Evolutionary conservation across 306 rosid species (phyloP), one percentile per base, ranked within the genome.

Genomic region (Malus sieversii): DNA sequence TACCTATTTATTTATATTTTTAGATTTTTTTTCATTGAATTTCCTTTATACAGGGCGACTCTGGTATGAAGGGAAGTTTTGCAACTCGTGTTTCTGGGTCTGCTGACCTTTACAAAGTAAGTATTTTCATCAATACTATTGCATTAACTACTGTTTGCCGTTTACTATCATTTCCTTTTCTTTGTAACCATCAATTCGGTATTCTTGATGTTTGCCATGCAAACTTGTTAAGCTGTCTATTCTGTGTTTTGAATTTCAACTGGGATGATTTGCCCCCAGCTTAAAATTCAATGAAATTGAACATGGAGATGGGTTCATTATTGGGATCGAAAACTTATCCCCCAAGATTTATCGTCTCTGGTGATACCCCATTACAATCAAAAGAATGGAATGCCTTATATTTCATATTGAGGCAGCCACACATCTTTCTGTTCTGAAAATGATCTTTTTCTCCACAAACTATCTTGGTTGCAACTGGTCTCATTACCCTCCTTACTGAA

Each of bases 61-160:
- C 73, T 52, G 90, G 93, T 75, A 83, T 90, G 91, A 95, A 95
- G 79, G 97, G 99, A 77, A 83, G 88, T 80, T 90, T 95, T 84
- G 97, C 97, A 25, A 86, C 97, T 86, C 96, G 99, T 46, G 88
- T 92, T 83, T 20, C 99, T 75, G 99, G 99, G 70, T 95, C 99
- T 77, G 85, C 99, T 71, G 99, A 95, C 72, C 97, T 95, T 67
- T 95, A 84, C 88, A 86, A 83, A 81, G 99, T 95, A 84, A 77
- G 97, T 79, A 46, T 68, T 45, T 70, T 46, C 32, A 20, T 45
- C 46, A 63, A 42, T 12, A 71, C 52, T 44, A 46, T 75, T 70
- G 59, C 45, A 71, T 75, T 55, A 18, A 33, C 74, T 53, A 52
- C 29, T 62, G 55, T 74, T 48, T 25, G 42, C 66, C 65, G 0